Conservation (phyloP, 2,329 filamentous ascomycete species). For the Penicillium sp. region DNA sequence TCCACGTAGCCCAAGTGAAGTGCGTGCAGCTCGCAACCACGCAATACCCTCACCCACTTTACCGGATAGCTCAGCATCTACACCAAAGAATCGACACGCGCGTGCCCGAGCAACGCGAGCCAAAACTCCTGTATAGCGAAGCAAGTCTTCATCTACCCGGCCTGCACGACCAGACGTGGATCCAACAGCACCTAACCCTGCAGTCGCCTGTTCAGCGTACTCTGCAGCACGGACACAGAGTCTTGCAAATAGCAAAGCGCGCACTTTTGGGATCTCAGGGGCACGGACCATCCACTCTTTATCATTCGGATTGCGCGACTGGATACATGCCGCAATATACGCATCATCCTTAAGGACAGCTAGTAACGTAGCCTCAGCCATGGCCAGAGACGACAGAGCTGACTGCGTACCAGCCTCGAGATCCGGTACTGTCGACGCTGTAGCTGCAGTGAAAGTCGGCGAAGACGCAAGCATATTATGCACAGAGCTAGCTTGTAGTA, state of each 20-base stretch:
- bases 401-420: slow-evolving; percentile 39
- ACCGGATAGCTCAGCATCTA: slow-evolving; percentile 75
- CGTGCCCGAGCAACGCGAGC: slow-evolving; percentile 67
- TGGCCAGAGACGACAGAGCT: slow-evolving; percentile 49
- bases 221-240: slow-evolving; percentile 81
- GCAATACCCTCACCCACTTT: slow-evolving; percentile 77
- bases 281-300: slow-evolving; percentile 95
- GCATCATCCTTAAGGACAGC: slow-evolving; percentile 91
- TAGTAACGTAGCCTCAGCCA: slow-evolving; percentile 81
- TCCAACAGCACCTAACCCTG: slow-evolving; percentile 39
- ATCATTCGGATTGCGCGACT: slow-evolving; percentile 71
- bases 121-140: slow-evolving; percentile 68
- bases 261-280: slow-evolving; percentile 77
- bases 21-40: slow-evolving; percentile 70
- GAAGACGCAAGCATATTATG: slow-evolving; percentile 62
- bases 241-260: slow-evolving; percentile 76
- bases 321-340: slow-evolving; percentile 72
- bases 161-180: slow-evolving; percentile 18
- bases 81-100: slow-evolving; percentile 79
- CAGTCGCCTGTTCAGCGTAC: slow-evolving; percentile 66
- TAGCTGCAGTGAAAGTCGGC: slow-evolving; percentile 34
- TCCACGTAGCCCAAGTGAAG: slow-evolving; percentile 60
- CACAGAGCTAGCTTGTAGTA: slow-evolving; percentile 69
- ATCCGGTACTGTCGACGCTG: slow-evolving; percentile 33
- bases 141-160: slow-evolving; percentile 54